Conservation (phyloP, 2,329 filamentous ascomycete genomes). For the Hypoxylon sp. region DNA sequence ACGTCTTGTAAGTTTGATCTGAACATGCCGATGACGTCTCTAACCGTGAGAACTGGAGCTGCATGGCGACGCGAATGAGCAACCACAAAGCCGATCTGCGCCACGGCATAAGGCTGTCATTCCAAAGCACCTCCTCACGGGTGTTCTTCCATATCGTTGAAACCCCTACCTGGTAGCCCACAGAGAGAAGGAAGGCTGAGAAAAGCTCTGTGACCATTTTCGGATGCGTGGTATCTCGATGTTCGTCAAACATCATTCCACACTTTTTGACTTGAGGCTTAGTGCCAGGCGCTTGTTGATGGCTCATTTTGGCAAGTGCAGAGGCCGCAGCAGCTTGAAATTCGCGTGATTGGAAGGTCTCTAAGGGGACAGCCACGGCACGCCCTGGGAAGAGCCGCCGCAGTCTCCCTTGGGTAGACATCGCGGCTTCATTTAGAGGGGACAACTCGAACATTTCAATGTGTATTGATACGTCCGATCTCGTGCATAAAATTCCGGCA, state of each 20-base stretch:
- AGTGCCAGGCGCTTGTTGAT: constrained; percentile 22
- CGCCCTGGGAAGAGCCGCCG: constrained; percentile 38
- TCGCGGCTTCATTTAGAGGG: constrained; percentile 46
- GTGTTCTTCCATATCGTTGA: constrained; percentile 60
- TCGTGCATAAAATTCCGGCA: constrained; percentile 51
- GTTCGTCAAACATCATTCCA: constrained; percentile 50
- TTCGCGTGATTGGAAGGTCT: constrained; percentile 20
- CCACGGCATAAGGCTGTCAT: constrained; percentile 51
- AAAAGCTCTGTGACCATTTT: constrained; percentile 63
- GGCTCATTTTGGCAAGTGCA: constrained; percentile 43
- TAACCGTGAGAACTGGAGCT: constrained; percentile 50
- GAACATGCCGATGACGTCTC: neutral
- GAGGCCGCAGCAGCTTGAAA: constrained; percentile 36
- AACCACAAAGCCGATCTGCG: constrained; percentile 63
- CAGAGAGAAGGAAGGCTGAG: constrained; percentile 55
- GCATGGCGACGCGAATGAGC: constrained; percentile 64
- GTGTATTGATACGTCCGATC: constrained; percentile 27
- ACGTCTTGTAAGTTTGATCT: constrained; percentile 60
- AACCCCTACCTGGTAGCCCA: constrained; percentile 51
- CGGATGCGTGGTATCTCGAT: constrained; percentile 62
- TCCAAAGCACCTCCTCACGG: constrained; percentile 64
- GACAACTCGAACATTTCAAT: constrained; percentile 55
- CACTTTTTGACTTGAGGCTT: constrained; percentile 53
- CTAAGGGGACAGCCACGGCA: constrained; percentile 45
- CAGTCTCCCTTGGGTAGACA: constrained; percentile 49